Evolutionary conservation across 2,329 filamentous ascomycete genomes (phyloP).

Genomic region (Paraphoma chrysanthemicola): DNA sequence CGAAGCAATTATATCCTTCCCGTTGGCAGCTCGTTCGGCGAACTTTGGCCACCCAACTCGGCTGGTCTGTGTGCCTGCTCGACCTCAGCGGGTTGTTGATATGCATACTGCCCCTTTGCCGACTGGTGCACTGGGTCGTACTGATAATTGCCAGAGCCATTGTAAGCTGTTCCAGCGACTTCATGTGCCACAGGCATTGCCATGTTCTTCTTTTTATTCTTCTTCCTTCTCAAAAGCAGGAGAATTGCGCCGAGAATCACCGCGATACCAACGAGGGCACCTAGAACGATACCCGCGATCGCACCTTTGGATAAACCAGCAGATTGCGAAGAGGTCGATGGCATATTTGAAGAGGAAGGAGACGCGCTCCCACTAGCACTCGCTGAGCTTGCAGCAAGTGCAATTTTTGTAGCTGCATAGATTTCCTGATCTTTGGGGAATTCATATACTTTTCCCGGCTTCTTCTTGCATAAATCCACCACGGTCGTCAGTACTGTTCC

Average conservation of each 20-base stretch:
- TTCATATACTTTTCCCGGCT: constrained; percentile 19
- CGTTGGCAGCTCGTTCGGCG: not conserved
- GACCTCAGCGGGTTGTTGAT: not conserved
- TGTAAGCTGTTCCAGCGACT: not conserved
- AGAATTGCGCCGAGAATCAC: constrained; percentile 19
- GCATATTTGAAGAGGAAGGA: not conserved
- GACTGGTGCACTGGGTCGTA: not conserved
- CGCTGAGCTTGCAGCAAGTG: not conserved
- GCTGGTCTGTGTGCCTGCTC: not conserved
- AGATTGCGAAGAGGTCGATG: not conserved
- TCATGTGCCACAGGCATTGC: not conserved
- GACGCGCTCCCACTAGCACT: not conserved
- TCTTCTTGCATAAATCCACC: constrained; percentile 22
- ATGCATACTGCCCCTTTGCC: not conserved
- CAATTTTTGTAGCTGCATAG: constrained; percentile 22
- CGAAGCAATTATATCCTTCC: not conserved
- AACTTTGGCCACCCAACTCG: not conserved
- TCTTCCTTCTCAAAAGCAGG: constrained; percentile 16
- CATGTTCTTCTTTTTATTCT: constrained; percentile 13
- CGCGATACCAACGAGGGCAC: constrained; percentile 18
- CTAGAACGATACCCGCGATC: constrained; percentile 25
- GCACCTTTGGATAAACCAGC: constrained; percentile 19
- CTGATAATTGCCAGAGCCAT: not conserved
- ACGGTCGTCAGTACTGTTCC: constrained; percentile 20
- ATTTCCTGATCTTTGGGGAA: constrained; percentile 17